Base-by-base conservation (phyloP, 192 early-diverging fungal genomes). In the Coemansia sp. region DNA sequence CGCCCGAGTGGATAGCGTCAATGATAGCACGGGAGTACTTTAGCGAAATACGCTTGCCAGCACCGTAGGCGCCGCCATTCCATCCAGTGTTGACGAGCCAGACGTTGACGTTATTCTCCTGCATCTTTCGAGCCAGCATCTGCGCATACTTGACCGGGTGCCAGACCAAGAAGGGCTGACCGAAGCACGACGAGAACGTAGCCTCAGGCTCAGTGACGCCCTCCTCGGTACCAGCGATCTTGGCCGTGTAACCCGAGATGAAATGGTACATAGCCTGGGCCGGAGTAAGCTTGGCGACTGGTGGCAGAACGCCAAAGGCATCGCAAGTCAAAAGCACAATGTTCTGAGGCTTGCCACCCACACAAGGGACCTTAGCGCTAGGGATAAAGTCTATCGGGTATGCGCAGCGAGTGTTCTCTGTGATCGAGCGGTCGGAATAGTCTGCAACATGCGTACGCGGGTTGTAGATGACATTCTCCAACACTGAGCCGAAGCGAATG, bases 41-140 rank as follows among this genome's bases (percentile, higher is more conserved):
- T 67, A 98, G 90, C 37, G 94, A 84, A 68, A 95, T 94, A 37
- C 97, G 92, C 86, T 94, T 90, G 58, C 94, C 95, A 34, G 84
- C 75, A 65, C 94, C 95, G 78, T 95, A 94, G 50, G 86, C 86
- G 61, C 97, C 97, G 80, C 97, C 95, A 74, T 87, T 94, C 97
- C 93, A 97, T 65, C 94, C 95, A 65, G 95, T 97, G 89, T 97
- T 98, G 87, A 97, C 91, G 73, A 92, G 84, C 94, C 94, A 98
- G 58, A 91, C 94, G 83, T 92, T 83, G 59, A 91, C 92, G 76
- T 87, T 85, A 85, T 97, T 89, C 77, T 73, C 84, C 74, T 89
- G 82, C 86, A 98, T 96, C 90, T 98, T 97, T 40, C 93, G 88
- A 6, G 97, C 97, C 59, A 97, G 86, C 94, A 95, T 96, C 74